A percentile compares a stretch with the other conserved stretches of the same genome.
Conservation (phyloP, 139 green algal genomes). For the Chlorella sorokiniana region DNA sequence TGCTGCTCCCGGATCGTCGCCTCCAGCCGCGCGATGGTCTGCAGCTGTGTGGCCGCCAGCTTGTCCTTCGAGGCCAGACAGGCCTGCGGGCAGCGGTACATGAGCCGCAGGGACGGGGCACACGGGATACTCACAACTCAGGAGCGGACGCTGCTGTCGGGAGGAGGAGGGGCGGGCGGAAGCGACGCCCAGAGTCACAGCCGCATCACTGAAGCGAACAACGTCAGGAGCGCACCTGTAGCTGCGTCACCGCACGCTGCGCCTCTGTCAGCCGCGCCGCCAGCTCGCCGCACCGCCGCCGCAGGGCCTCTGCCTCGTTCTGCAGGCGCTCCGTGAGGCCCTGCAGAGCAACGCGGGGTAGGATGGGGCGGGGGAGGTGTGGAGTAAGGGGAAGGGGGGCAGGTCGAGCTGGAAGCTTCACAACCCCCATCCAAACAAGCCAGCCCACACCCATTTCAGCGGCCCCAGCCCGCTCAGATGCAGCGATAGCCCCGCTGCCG, state of each 20-base stretch:
- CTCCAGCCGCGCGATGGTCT: slow-evolving; percentile 33
- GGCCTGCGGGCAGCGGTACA: background rate
- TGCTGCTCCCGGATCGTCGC: slow-evolving; percentile 34
- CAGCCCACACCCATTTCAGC: too few species aligned
- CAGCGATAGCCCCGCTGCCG: too few species aligned
- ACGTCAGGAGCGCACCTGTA: slow-evolving; percentile 8
- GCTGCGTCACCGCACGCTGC: slow-evolving; percentile 5
- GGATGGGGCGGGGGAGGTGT: too few species aligned
- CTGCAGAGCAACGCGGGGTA: background rate
- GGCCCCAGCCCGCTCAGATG: too few species aligned
- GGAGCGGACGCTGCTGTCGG: background rate
- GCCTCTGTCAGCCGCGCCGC: slow-evolving; percentile 5
- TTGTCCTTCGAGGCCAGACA: slow-evolving; percentile 4
- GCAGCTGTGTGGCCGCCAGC: slow-evolving; percentile 9
- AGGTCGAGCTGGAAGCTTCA: too few species aligned
- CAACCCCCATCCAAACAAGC: too few species aligned
- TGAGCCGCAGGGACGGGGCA: background rate
- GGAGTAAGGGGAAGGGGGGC: background rate
- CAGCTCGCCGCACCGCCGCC: slow-evolving; percentile 16
- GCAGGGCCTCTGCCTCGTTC: background rate
- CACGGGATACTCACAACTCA: background rate
- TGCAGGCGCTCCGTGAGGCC: background rate
- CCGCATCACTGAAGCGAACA: background rate
- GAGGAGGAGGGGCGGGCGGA: background rate
- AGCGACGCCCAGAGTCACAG: too few species aligned